Conservation (phyloP, 495 filamentous ascomycete genomes). For the Penicillium maclennaniae region DNA sequence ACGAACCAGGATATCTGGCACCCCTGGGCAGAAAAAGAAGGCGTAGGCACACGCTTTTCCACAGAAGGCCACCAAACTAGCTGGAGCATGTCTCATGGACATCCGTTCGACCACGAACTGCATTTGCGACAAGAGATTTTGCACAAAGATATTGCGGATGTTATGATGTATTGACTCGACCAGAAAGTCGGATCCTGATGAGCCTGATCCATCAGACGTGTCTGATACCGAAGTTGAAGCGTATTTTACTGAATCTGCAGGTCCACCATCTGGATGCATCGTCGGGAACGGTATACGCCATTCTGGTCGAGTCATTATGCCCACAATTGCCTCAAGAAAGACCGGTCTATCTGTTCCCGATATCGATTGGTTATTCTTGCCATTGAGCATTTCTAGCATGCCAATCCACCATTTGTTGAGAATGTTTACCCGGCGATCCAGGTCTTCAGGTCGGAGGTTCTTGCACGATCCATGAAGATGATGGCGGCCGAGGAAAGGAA, state of each 20-base stretch:
- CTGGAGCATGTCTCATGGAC: conserved; percentile 84
- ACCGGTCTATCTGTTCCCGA: conserved; percentile 75
- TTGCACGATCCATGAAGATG: conserved; percentile 66
- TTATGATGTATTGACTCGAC: conserved; percentile 91
- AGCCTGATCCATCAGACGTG: conserved; percentile 34
- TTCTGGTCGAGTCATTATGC: conserved; percentile 89
- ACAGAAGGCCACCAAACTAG: conserved; percentile 86
- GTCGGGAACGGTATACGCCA: conserved; percentile 72
- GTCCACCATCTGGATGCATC: conserved; percentile 22
- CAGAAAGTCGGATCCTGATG: conserved; percentile 68
- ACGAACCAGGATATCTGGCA: conserved; percentile 80
- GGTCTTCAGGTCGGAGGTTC: conserved; percentile 70
- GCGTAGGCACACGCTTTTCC: conserved; percentile 94
- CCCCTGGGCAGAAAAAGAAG: conserved; percentile 90
- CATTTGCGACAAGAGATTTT: conserved; percentile 86
- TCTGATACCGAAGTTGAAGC: conserved; percentile 40
- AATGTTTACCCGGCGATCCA: conserved; percentile 78
- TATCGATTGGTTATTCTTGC: conserved; percentile 65
- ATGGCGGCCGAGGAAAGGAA: conserved; percentile 80
- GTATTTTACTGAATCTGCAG: conserved; percentile 31
- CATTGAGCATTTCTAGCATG: conserved; percentile 80
- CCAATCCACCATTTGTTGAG: conserved; percentile 96
- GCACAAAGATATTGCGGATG: conserved; percentile 82
- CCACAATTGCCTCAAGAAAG: conserved; percentile 75
- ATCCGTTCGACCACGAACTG: conserved; percentile 86